Evolutionary conservation across 352 stramenopile species (phyloP).

Genomic region (Hyaloperonospora brassicae): DNA sequence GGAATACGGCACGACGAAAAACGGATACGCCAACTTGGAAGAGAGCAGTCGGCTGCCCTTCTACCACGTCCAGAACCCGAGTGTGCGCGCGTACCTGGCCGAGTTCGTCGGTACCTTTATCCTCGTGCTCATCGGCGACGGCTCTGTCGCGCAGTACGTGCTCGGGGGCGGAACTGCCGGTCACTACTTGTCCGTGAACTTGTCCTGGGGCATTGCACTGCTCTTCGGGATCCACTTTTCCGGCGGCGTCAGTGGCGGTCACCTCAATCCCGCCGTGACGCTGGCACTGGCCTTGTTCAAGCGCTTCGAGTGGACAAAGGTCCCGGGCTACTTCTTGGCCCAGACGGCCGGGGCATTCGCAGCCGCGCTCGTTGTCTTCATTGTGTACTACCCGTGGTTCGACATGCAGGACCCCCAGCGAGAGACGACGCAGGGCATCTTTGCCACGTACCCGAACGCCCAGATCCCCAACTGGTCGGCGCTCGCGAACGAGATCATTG

Average conservation of each 20-base stretch:
- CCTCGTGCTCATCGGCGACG: constrained; percentile 50
- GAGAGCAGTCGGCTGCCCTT: constrained; percentile 22
- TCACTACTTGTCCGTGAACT: constrained; percentile 43
- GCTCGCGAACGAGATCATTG: constrained; percentile 39
- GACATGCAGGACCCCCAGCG: constrained; percentile 36
- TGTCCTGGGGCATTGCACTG: constrained; percentile 54
- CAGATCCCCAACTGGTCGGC: constrained; percentile 33
- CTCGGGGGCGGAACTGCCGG: constrained; percentile 37
- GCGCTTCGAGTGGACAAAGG: constrained; percentile 47
- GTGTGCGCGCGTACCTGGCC: constrained; percentile 46
- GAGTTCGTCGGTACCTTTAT: constrained; percentile 64
- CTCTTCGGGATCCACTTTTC: constrained; percentile 54
- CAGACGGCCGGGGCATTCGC: constrained; percentile 42
- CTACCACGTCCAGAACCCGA: constrained; percentile 25
- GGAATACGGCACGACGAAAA: constrained; percentile 30
- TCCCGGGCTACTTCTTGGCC: constrained; percentile 40
- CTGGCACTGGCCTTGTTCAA: constrained; percentile 44
- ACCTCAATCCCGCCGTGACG: constrained; percentile 60
- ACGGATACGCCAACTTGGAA: constrained; percentile 28
- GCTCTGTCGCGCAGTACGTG: constrained; percentile 50
- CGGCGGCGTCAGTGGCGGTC: constrained; percentile 44
- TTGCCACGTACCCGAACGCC: constrained; percentile 41
- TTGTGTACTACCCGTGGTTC: constrained; percentile 58
- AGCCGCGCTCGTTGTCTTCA: constrained; percentile 37
- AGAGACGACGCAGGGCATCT: constrained; percentile 34